Conservation (phyloP, 2,329 filamentous ascomycete genomes). For the Neophaeococcomyces mojaviensis region DNA sequence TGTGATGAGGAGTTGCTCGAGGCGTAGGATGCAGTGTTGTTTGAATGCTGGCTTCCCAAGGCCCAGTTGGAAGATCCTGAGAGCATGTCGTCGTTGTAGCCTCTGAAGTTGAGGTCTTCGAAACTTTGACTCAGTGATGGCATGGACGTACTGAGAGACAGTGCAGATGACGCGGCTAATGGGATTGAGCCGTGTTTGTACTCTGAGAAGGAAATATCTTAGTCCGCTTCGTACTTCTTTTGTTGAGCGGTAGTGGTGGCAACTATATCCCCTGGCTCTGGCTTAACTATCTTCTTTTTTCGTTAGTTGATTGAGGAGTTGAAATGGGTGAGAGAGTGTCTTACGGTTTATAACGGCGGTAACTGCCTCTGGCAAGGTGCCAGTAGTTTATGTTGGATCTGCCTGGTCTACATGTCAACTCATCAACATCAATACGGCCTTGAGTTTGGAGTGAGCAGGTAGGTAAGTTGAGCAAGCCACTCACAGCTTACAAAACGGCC, state of each 20-base stretch:
- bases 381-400: background rate
- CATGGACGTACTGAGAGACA: constrained; percentile 3
- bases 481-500: too few species aligned
- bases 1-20: constrained; percentile 3
- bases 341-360: constrained; percentile 4
- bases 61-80: constrained; percentile 1
- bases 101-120: constrained; percentile 5
- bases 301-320: background rate
- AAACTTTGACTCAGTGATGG: constrained; percentile 5
- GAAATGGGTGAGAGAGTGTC: background rate
- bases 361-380: constrained; percentile 3
- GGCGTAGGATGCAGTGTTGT: background rate
- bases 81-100: constrained; percentile 7
- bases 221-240: constrained; percentile 4
- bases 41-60: constrained; percentile 4
- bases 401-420: background rate
- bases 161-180: background rate
- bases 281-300: constrained; percentile 4
- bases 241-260: background rate
- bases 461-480: too few species aligned
- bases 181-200: background rate
- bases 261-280: background rate
- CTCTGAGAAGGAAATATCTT: background rate
- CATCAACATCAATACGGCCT: background rate
- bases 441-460: background rate